Conservation (phyloP, 1,139 yeast species). For the Candida frijolesensis region DNA sequence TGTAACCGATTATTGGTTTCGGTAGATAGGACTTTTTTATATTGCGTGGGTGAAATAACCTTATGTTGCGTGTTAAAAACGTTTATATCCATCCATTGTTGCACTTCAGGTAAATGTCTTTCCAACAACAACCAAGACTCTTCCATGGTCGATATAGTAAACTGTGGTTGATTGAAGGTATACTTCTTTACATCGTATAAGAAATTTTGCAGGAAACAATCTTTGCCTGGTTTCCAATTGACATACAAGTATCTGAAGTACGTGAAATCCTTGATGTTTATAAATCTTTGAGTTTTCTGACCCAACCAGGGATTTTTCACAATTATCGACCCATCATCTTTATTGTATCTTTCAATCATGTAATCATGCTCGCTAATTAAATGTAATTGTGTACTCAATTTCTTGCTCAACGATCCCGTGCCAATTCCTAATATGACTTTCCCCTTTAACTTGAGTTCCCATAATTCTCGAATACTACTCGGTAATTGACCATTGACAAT, state of each 20-base stretch:
- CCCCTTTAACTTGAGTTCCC: constrained; percentile 36
- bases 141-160: constrained; percentile 29
- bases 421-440: constrained; percentile 64
- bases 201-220: constrained; percentile 34
- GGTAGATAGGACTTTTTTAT: constrained; percentile 24
- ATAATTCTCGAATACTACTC: constrained; percentile 26
- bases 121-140: constrained; percentile 57
- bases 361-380: constrained; percentile 73
- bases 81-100: constrained; percentile 27
- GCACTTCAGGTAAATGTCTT: constrained; percentile 24
- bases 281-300: constrained; percentile 26
- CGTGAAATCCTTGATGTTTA: constrained; percentile 32
- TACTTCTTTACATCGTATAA: constrained; percentile 23
- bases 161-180: constrained; percentile 51
- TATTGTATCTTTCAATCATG: constrained; percentile 30
- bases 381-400: constrained; percentile 36
- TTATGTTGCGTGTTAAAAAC: constrained; percentile 31
- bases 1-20: constrained; percentile 33
- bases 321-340: constrained; percentile 11
- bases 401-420: constrained; percentile 53
- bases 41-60: constrained; percentile 31
- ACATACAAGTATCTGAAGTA: constrained; percentile 61
- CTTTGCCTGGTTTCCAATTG: constrained; percentile 60
- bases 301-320: constrained; percentile 39
- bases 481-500: constrained; percentile 33